These are phyloP conservation scores for Dimocarpus longan DNA, from an alignment of 345 rosid genomes.

Conservation along the genomic window DNA sequence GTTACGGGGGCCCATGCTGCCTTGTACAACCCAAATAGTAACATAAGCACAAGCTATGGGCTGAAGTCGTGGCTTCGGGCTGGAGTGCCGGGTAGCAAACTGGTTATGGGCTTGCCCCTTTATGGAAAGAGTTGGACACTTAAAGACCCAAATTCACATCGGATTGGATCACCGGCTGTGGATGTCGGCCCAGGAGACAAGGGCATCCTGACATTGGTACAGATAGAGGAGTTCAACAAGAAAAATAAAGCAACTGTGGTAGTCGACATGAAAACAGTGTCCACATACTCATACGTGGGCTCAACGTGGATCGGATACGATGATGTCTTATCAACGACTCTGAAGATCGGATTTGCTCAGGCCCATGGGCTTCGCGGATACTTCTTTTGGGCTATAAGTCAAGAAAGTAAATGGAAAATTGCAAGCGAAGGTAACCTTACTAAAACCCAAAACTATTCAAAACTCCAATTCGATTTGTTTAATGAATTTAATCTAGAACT, in stretches of 20 bases:
- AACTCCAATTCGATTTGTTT: neutral
- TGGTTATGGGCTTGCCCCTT: slow-evolving; percentile 61
- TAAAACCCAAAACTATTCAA: neutral
- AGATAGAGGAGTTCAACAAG: slow-evolving; percentile 40
- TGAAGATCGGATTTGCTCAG: slow-evolving; percentile 47
- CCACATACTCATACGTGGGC: slow-evolving; percentile 45
- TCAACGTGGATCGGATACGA: slow-evolving; percentile 52
- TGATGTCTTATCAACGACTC: slow-evolving; percentile 28
- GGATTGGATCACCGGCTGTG: slow-evolving; percentile 45
- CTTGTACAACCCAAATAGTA: slow-evolving; percentile 47
- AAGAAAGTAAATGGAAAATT: slow-evolving; percentile 43
- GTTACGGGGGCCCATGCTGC: slow-evolving; percentile 52
- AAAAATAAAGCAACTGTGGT: slow-evolving; percentile 36
- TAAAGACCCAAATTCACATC: slow-evolving; percentile 43
- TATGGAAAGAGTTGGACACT: slow-evolving; percentile 58
- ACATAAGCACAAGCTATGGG: slow-evolving; percentile 55
- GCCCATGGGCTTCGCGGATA: slow-evolving; percentile 61
- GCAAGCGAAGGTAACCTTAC: slow-evolving; percentile 37
- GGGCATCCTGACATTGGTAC: slow-evolving; percentile 18
- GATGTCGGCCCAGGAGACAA: slow-evolving; percentile 36
- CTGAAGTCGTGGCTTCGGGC: slow-evolving; percentile 51
- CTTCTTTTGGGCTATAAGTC: slow-evolving; percentile 63
- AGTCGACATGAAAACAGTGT: slow-evolving; percentile 43
- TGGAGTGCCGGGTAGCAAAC: slow-evolving; percentile 28
- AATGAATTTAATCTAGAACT: neutral